Base-by-base conservation (phyloP, 2,329 filamentous ascomycete species). In the Lasiodiplodia citricola region DNA sequence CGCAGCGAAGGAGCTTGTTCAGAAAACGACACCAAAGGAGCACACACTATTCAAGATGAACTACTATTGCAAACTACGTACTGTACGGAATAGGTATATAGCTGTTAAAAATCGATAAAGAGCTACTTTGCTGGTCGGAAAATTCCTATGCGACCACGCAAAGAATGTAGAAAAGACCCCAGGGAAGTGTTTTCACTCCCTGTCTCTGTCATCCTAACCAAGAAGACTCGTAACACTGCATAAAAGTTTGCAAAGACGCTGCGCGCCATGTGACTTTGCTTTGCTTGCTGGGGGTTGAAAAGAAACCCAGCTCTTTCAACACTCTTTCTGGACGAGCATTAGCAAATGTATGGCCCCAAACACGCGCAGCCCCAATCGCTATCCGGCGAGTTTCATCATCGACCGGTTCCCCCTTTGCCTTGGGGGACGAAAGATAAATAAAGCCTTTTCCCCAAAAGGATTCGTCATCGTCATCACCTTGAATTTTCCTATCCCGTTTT, bases 181-280 rank as follows among this genome's bases (percentile, higher is more conserved):
- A 14, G 11, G 44, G 44, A 21, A 47, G 44, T 18, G 44, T n/a
- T 14, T 14, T 7, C 44, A 4, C 21, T n/a, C 44, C 44, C 18
- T 47, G 11, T 47, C 44, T 47, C n/a, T 47, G 44, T 23, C 8
- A 37, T 41, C 62, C 50, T 66, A 47, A 25, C 51, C 63, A 66
- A 66, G 63, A 66, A 66, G 63, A 66, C 63, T 66, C 63, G 63
- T 66, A 56, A 66, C 51, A 28, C 44, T 64, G 63, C 63, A 66
- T 66, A n/a, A 47, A 47, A 47, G 11, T 21, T 47, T 47, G 44
- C 44, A 47, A 47, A 21, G 44, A 21, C 18, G 44, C 44, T n/a
- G 44, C 44, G 44, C 44, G 44, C 44, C 25, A 52, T 64, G 28
- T 47, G 31, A 50, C 35, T 16, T 55, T 56, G 54, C 18, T 37